Base-by-base conservation (phyloP, 495 filamentous ascomycete species). In the Annulohypoxylon maeteangense region DNA sequence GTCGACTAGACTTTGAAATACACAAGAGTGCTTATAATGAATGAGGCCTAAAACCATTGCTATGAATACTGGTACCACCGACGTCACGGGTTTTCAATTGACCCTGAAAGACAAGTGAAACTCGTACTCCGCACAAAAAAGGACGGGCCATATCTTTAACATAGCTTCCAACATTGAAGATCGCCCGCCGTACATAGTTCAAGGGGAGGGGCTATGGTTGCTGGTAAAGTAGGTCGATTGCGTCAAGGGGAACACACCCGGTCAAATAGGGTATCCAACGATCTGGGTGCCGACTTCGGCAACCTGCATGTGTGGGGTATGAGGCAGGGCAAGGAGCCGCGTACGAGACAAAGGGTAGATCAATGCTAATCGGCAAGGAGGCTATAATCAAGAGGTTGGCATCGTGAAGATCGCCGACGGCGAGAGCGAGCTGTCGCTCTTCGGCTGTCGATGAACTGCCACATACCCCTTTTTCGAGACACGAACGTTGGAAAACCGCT, bases 251-350 rank as follows among this genome's bases (percentile, higher is more conserved):
- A 74, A 62, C 56, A 69, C 59, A 68, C 51, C 55, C 44, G 66
- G 67, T 62, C 60, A 38, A 65, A 66, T 73, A 69, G 27, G 56
- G 65, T 73, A 60, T 62, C 71, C 71, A 63, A 62, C 14, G 50
- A 61, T 65, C 62, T 63, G 71, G 71, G 47, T 60, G 66, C 71
- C 71, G 71, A 74, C 71, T 66, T 74, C 71, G 71, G 71, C 67
- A 65, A 29, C 50, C 22, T 67, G 67, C 71, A 74, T 74, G 59
- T 72, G 70, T 68, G 70, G 70, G 71, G 71, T 70, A 62, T 57
- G 62, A 62, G 66, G 50, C 55, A 53, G 62, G 65, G 44, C 45
- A 70, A 67, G 60, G 64, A 65, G 70, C 70, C 70, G 70, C 70
- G 45, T 63, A 25, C 64, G 59, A 72, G 65, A 55, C 56, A 22